phyloP scores from a whole-genome alignment of 2,329 filamentous ascomycete species.

The Xylariaceae sp. region DNA sequence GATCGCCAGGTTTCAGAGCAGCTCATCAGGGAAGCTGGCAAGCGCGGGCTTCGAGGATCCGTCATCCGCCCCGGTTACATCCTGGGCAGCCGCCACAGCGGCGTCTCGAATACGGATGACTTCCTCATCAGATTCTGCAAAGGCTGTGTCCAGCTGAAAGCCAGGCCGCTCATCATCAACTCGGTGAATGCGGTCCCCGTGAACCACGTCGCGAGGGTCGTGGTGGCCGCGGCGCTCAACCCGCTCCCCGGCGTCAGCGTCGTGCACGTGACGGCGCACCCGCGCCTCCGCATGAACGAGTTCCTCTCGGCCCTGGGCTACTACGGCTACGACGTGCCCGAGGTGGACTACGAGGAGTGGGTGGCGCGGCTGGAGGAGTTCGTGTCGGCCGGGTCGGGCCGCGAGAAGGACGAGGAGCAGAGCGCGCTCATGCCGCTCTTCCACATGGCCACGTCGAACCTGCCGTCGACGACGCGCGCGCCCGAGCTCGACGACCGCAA shows the following conservation, averaged over 20 bases:
- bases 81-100: conserved; percentile 62
- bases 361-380: conserved; percentile 58
- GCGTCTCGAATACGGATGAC: conserved; percentile 75
- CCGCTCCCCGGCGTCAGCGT: conserved; percentile 51
- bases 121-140: conserved; percentile 84
- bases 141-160: conserved; percentile 72
- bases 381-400: conserved; percentile 48
- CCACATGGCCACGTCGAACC: conserved; percentile 62
- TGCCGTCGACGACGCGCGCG: conserved; percentile 62
- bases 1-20: conserved; percentile 35
- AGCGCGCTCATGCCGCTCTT: conserved; percentile 70
- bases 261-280: conserved; percentile 72
- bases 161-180: conserved; percentile 71
- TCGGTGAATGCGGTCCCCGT: conserved; percentile 87
- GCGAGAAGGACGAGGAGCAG: conserved; percentile 56
- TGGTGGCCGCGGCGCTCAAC: conserved; percentile 65
- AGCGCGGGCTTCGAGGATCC: conserved; percentile 64
- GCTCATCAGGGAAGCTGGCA: conserved; percentile 70
- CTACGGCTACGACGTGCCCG: conserved; percentile 65
- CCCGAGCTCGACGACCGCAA: conserved; percentile 69
- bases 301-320: conserved; percentile 63
- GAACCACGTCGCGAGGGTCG: conserved; percentile 71
- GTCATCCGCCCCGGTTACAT: conserved; percentile 83
- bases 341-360: conserved; percentile 64
- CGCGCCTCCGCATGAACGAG: conserved; percentile 68